Conservation (phyloP, 2,329 filamentous ascomycete genomes). For the Magnaporthales sp. region DNA sequence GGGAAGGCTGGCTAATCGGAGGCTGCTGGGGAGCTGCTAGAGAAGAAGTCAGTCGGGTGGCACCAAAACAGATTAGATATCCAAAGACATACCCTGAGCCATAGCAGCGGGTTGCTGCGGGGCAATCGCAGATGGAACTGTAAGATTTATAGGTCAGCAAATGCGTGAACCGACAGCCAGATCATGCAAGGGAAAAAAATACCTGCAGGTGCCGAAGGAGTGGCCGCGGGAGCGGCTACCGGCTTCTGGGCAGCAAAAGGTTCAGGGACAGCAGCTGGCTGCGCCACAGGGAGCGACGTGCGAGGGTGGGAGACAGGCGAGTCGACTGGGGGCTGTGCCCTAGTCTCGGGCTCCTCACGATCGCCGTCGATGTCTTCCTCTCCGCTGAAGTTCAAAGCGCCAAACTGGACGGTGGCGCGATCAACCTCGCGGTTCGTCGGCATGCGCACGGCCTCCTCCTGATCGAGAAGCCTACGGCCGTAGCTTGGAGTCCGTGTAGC, state of each 20-base stretch:
- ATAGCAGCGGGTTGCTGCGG: slow-evolving; percentile 23
- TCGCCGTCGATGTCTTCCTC: slow-evolving; percentile 91
- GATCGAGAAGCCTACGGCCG: slow-evolving; percentile 80
- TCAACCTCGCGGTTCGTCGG: slow-evolving; percentile 93
- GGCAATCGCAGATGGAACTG: slow-evolving; percentile 17
- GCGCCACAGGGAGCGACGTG: slow-evolving; percentile 66
- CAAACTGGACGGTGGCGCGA: slow-evolving; percentile 88
- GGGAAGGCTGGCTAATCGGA: slow-evolving; percentile 36
- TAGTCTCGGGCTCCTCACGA: slow-evolving; percentile 89
- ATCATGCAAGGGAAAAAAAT: slow-evolving; percentile 13
- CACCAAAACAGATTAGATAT: slow-evolving; percentile 22
- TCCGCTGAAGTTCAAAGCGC: slow-evolving; percentile 83
- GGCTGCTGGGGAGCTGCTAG: slow-evolving; percentile 29
- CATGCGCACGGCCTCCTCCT: slow-evolving; percentile 98
- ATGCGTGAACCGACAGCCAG: background rate
- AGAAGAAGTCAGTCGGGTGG: slow-evolving; percentile 15
- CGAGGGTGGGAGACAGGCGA: slow-evolving; percentile 81
- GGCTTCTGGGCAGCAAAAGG: slow-evolving; percentile 47
- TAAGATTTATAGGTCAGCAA: slow-evolving; percentile 13
- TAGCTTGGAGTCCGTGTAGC: slow-evolving; percentile 66
- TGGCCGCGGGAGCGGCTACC: slow-evolving; percentile 33
- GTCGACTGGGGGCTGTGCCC: slow-evolving; percentile 85
- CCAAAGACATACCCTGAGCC: slow-evolving; percentile 27
- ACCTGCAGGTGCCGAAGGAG: slow-evolving; percentile 28
- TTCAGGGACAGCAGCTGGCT: slow-evolving; percentile 46